These are phyloP conservation scores for Ichthyophthirius multifiliis DNA, from an alignment of 169 alveolate species.

Conservation along the genomic window DNA sequence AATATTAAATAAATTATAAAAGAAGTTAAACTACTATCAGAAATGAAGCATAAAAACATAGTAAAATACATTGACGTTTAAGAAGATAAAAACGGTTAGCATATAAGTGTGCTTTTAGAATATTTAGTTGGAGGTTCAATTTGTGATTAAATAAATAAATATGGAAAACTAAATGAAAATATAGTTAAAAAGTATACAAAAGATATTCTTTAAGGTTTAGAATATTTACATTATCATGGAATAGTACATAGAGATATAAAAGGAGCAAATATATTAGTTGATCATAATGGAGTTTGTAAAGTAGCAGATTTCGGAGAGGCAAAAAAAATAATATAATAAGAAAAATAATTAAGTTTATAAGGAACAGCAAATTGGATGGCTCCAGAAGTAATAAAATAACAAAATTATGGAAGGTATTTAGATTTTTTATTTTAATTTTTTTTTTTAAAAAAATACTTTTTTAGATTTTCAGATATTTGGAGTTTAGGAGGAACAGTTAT, in stretches of 20 bases:
- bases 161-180: slow-evolving; percentile 57
- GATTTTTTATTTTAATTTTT: slow-evolving; percentile 15
- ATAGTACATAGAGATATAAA: slow-evolving; percentile 86
- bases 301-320: slow-evolving; percentile 69
- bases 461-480: slow-evolving; percentile 85
- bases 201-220: slow-evolving; percentile 71
- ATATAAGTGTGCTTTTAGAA: neutral
- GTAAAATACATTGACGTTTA: slow-evolving; percentile 26
- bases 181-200: slow-evolving; percentile 51
- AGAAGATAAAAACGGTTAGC: neutral
- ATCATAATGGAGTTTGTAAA: slow-evolving; percentile 75
- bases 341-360: slow-evolving; percentile 7
- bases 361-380: slow-evolving; percentile 86
- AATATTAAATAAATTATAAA: neutral
- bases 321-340: slow-evolving; percentile 11
- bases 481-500: slow-evolving; percentile 82
- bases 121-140: neutral
- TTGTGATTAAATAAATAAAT: slow-evolving; percentile 8
- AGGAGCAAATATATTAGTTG: slow-evolving; percentile 83
- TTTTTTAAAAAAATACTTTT: slow-evolving; percentile 52
- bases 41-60: slow-evolving; percentile 38
- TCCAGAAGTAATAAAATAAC: slow-evolving; percentile 53
- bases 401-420: neutral
- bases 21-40: slow-evolving; percentile 11
- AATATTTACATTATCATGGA: slow-evolving; percentile 71